Percentiles rank a stretch among this genome's conserved stretches.
phyloP scores from a whole-genome alignment of 2,329 filamentous ascomycete genomes.

The Falciphora oryzae region DNA sequence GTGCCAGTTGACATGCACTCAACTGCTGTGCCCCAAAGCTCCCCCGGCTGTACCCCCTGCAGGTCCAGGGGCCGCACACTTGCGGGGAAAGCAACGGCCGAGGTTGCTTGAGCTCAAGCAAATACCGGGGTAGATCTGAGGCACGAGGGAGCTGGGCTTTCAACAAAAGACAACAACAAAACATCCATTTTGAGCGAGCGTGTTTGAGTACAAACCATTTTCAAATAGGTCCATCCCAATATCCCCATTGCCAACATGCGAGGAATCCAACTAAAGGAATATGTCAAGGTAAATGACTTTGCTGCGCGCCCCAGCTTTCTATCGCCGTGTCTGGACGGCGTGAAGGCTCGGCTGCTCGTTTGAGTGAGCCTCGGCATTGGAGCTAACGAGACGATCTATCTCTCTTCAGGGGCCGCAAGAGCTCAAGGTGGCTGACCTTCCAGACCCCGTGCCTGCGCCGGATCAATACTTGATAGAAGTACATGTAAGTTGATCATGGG shows the following conservation, averaged over 20 bases:
- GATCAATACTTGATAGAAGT: conserved; percentile 83
- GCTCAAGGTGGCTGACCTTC: conserved; percentile 67
- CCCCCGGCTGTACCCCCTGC: neutral
- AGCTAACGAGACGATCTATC: neutral
- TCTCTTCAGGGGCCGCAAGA: conserved; percentile 63
- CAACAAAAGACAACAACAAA: neutral
- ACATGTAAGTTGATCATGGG: conserved; percentile 33
- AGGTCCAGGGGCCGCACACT: neutral
- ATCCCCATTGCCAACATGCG: conserved; percentile 21
- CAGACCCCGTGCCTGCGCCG: conserved; percentile 64
- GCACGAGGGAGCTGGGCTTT: neutral
- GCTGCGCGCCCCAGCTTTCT: conserved; percentile 3
- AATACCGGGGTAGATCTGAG: neutral
- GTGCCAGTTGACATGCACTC: neutral
- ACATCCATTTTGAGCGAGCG: neutral
- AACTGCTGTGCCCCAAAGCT: no score
- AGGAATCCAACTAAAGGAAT: conserved; percentile 28
- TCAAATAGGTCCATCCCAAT: neutral
- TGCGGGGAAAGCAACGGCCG: neutral
- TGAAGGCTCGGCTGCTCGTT: neutral
- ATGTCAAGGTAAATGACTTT: conserved; percentile 25
- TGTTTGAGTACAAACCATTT: neutral
- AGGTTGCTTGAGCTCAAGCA: neutral
- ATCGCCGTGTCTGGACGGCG: neutral
- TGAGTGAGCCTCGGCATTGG: neutral